These are phyloP conservation scores for Lycium ferocissimum DNA, from an alignment of 257 asterid genomes.

Conservation along the genomic window DNA sequence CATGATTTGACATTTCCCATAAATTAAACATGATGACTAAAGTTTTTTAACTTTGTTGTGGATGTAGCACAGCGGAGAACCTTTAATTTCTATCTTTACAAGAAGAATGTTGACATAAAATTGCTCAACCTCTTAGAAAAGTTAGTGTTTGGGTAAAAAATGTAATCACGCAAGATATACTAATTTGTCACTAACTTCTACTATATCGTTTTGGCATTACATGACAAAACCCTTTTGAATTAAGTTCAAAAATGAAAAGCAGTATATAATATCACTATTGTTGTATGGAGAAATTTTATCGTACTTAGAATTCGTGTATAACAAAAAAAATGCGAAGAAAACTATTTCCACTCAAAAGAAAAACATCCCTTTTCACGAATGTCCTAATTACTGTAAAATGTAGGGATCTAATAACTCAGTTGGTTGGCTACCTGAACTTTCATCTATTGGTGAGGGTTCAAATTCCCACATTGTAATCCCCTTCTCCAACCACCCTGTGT, in stretches of 20 bases:
- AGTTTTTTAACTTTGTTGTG: constrained; percentile 21
- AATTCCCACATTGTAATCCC: too few relatives aligned
- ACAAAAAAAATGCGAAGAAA: background rate
- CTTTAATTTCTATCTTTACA: constrained; percentile 6
- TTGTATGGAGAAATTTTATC: background rate
- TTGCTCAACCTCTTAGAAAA: constrained; percentile 7
- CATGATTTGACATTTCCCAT: constrained; percentile 19
- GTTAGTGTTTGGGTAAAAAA: background rate
- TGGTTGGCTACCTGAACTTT: too few relatives aligned
- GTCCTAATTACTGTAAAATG: too few relatives aligned
- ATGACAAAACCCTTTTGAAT: background rate
- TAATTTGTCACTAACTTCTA: constrained; percentile 20
- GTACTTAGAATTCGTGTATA: too few relatives aligned
- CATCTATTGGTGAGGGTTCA: too few relatives aligned
- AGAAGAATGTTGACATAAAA: background rate
- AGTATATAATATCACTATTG: background rate
- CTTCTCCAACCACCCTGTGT: too few relatives aligned
- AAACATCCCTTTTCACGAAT: background rate
- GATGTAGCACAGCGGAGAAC: background rate
- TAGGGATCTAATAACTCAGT: too few relatives aligned
- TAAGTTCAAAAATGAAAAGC: background rate
- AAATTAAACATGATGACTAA: background rate
- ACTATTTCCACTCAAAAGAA: background rate
- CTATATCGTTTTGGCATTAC: background rate
- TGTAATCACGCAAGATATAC: background rate